A percentile compares a stretch with the other conserved stretches of the same genome.
These are phyloP conservation scores for Aspergillus viridinutans DNA, from an alignment of 2,329 filamentous ascomycete genomes.

Conservation along the genomic window DNA sequence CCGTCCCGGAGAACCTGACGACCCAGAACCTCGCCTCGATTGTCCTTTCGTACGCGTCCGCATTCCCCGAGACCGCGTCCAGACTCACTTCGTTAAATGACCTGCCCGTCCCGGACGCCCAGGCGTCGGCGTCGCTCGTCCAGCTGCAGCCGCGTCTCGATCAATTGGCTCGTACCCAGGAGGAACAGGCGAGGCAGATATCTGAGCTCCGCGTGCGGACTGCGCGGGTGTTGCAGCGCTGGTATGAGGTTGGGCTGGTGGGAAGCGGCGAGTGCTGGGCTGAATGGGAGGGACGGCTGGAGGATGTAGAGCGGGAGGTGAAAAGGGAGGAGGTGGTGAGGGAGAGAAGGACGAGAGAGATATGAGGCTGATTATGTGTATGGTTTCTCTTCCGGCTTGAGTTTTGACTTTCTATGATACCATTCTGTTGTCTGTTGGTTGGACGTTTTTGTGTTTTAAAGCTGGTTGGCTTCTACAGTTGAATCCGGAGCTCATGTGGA, in stretches of 20 bases:
- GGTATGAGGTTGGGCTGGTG: constrained; percentile 71
- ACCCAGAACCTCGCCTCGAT: constrained; percentile 37
- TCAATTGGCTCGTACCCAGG: constrained; percentile 32
- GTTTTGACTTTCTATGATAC: neutral
- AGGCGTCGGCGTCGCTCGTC: constrained; percentile 39
- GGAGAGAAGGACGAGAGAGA: constrained; percentile 50
- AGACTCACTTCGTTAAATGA: constrained; percentile 47
- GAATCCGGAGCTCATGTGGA: no score
- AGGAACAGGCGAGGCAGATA: constrained; percentile 36
- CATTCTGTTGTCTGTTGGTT: neutral
- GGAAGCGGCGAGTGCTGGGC: constrained; percentile 65
- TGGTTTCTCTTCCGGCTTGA: neutral
- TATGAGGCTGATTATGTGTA: constrained; percentile 20
- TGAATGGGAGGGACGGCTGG: constrained; percentile 65
- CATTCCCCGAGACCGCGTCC: constrained; percentile 46
- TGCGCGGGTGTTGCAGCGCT: constrained; percentile 55
- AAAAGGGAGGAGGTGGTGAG: constrained; percentile 58
- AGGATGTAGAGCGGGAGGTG: constrained; percentile 61
- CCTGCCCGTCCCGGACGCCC: constrained; percentile 42
- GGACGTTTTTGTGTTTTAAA: neutral
- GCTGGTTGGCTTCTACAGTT: neutral
- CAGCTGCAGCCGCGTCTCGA: constrained; percentile 42
- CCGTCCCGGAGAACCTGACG: constrained; percentile 33
- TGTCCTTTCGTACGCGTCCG: constrained; percentile 43
- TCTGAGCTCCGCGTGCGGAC: constrained; percentile 41